Base-by-base conservation (phyloP, 1,139 yeast genomes). In the Diutina rugosa region DNA sequence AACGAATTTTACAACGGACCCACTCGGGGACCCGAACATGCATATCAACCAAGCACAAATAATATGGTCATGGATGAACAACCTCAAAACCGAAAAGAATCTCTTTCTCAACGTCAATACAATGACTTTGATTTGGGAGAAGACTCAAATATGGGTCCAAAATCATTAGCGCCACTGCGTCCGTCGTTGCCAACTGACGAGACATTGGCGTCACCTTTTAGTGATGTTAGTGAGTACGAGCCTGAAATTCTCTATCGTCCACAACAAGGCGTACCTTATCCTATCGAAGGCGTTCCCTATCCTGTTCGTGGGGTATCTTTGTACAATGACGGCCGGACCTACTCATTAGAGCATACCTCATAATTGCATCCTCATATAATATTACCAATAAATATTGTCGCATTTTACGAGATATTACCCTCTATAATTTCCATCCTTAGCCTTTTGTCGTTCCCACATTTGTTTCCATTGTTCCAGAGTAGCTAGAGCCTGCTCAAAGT, bases 221-320 rank as follows among this genome's bases (percentile, higher is more conserved):
- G 10, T 35, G 41, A 35, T 12, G 41, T 35, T 35, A 35, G 16
- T 4, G 41, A 35, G n/a, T 35, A 35, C 14, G 41, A 35, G 41
- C 41, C 41, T 12, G 41, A 35, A 10, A n/a, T n/a, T 35, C 41
- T 35, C n/a, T 35, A 35, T 35, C 14, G 6, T 10, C n/a, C 41
- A 8, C 26, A 21, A 21, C 26, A 21, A 21, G 26, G 26, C 26
- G 26, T 21, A 21, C 26, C 26, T 21, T 21, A 21, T 21, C 41
- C 41, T 12, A 12, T n/a, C 14, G n/a, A 35, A 35, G 14, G 14
- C 18, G 32, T 28, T 29, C 69, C 69, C 8, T 65, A 66, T 54
- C 69, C 69, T 1, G 61, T 64, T 2, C 57, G 69, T 21, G 69
- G 68, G 3, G 62, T 66, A 2, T 65, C 68, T 26, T 59, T 62